These are phyloP conservation scores for Aspergillus nanangensis DNA, from an alignment of 495 filamentous ascomycete species.

Conservation along the genomic window DNA sequence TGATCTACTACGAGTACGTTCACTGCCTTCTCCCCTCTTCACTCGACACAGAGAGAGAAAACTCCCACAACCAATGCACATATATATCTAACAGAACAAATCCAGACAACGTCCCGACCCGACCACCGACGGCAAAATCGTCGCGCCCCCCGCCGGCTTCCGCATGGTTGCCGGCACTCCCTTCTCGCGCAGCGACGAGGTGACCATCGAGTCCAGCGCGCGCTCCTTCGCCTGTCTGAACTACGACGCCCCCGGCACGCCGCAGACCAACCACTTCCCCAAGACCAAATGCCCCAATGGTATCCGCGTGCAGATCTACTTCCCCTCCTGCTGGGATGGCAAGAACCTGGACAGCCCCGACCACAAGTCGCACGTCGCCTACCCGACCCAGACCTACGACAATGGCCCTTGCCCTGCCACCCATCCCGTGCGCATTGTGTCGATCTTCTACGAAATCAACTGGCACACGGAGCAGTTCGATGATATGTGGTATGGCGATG, in stretches of 20 bases:
- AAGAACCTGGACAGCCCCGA: conserved; percentile 5
- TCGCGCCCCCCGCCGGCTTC: conserved; percentile 65
- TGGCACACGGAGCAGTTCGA: conserved; percentile 55
- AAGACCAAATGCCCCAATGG: conserved; percentile 9
- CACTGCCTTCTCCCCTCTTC: not conserved
- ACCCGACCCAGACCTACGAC: conserved; percentile 3
- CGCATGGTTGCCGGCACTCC: conserved; percentile 69
- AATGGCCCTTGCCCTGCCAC: conserved; percentile 5
- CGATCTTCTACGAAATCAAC: conserved; percentile 67
- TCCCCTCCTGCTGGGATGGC: conserved; percentile 12
- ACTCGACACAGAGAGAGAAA: not conserved
- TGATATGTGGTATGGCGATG: conserved; percentile 50
- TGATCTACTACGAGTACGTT: conserved; percentile 43
- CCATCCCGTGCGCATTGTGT: conserved; percentile 55
- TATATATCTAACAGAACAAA: conserved; percentile 15
- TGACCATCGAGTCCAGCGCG: not conserved
- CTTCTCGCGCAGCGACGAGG: conserved; percentile 3
- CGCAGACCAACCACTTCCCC: conserved; percentile 7
- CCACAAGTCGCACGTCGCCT: conserved; percentile 9
- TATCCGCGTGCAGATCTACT: conserved; percentile 6
- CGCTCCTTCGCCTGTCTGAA: conserved; percentile 6
- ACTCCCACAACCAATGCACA: no score
- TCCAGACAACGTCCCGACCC: conserved; percentile 51
- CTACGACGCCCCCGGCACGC: conserved; percentile 4
- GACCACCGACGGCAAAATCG: conserved; percentile 50